phyloP scores from a whole-genome alignment of 345 rosid species.

The Eucalyptus erythrocorys region DNA sequence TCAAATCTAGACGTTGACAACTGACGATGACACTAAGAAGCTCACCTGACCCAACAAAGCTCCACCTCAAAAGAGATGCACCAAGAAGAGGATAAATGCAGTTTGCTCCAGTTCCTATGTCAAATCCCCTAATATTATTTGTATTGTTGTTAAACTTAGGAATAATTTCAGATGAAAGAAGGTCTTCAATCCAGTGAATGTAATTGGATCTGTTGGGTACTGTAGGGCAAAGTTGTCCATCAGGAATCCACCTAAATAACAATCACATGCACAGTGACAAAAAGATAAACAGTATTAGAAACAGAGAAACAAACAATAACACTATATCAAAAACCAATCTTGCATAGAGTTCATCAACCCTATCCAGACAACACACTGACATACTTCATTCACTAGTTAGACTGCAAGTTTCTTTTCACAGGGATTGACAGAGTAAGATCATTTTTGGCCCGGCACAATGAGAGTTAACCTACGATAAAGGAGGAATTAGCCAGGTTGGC shows the following conservation, averaged over 20 bases:
- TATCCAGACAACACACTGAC: neutral
- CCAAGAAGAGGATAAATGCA: slow-evolving; percentile 95
- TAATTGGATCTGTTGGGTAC: slow-evolving; percentile 90
- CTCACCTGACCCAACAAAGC: slow-evolving; percentile 72
- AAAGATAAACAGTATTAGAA: neutral
- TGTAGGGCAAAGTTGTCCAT: slow-evolving; percentile 91
- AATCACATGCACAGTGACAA: neutral
- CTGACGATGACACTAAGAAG: neutral
- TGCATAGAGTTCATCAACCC: neutral
- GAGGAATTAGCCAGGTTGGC: neutral
- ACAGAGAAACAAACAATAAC: neutral
- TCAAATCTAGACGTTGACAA: neutral
- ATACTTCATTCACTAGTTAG: neutral
- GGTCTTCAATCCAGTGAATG: slow-evolving; percentile 90
- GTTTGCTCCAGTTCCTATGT: slow-evolving; percentile 92
- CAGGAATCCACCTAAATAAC: slow-evolving; percentile 84
- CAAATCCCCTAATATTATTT: slow-evolving; percentile 63
- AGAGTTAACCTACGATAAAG: neutral
- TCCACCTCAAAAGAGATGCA: slow-evolving; percentile 77
- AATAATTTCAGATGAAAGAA: slow-evolving; percentile 54
- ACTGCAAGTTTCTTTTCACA: neutral
- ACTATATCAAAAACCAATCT: neutral
- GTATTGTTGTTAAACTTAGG: slow-evolving; percentile 5
- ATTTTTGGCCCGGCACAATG: neutral
- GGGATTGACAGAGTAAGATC: neutral